Percentiles rank a stretch among this genome's conserved stretches.
Conservation (phyloP, 805 yeast genomes). For the Candida orba region DNA sequence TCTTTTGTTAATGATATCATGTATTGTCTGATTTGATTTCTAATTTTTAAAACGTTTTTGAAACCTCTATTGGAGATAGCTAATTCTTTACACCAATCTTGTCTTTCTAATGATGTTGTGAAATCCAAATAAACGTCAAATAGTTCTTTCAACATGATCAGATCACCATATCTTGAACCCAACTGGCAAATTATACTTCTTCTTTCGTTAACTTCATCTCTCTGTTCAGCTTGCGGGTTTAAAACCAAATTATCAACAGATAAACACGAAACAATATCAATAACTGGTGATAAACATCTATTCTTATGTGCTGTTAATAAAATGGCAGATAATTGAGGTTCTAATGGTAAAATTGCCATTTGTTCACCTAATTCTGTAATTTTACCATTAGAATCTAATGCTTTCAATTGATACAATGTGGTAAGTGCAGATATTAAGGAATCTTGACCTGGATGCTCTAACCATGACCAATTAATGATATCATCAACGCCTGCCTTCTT, state of each 20-base stretch:
- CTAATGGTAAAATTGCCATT: constrained; percentile 84
- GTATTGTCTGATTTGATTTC: constrained; percentile 68
- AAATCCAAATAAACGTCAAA: constrained; percentile 47
- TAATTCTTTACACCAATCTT: constrained; percentile 77
- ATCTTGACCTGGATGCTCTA: constrained; percentile 81
- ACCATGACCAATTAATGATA: constrained; percentile 84
- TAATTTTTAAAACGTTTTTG: constrained; percentile 65
- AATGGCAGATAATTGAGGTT: constrained; percentile 89
- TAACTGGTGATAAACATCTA: constrained; percentile 53
- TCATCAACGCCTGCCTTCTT: constrained; percentile 81
- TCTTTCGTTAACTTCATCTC: constrained; percentile 79
- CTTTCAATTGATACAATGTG: constrained; percentile 71
- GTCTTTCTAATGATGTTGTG: constrained; percentile 45
- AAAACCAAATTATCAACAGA: constrained; percentile 84
- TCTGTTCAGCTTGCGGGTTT: constrained; percentile 68
- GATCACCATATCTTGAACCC: constrained; percentile 76
- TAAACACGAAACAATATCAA: constrained; percentile 87
- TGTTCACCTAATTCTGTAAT: constrained; percentile 75
- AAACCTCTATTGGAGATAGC: constrained; percentile 75
- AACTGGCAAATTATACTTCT: constrained; percentile 62
- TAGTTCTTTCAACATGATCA: constrained; percentile 74
- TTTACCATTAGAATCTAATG: constrained; percentile 67
- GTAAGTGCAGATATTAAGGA: constrained; percentile 70
- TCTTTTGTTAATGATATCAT: constrained; percentile 44
- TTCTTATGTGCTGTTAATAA: constrained; percentile 55